These are phyloP conservation scores for Furculomyces boomerangus DNA, from an alignment of 371 early-diverging fungal genomes.

Conservation along the genomic window DNA sequence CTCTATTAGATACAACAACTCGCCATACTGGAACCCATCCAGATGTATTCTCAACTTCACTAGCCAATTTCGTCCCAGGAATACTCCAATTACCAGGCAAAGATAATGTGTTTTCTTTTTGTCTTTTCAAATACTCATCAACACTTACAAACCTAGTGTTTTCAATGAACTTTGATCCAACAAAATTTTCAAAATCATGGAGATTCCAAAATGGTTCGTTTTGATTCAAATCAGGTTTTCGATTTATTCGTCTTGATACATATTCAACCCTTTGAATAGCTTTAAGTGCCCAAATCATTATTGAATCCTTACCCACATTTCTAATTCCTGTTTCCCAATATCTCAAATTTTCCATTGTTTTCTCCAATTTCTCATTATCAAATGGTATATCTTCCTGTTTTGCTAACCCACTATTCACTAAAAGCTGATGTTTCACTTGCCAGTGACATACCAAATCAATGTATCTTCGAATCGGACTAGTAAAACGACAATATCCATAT, in stretches of 20 bases:
- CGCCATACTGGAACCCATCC: slow-evolving; percentile 8
- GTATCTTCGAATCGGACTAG: slow-evolving; percentile 78
- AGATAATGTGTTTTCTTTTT: neutral
- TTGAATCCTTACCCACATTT: slow-evolving; percentile 5
- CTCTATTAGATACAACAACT: slow-evolving; percentile 16
- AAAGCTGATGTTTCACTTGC: slow-evolving; percentile 58
- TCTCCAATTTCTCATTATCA: neutral
- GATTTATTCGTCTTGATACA: slow-evolving; percentile 9
- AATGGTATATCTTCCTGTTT: neutral
- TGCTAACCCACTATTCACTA: slow-evolving; percentile 1
- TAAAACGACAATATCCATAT: slow-evolving; percentile 64
- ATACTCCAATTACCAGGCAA: too few relatives aligned
- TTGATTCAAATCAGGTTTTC: too few relatives aligned
- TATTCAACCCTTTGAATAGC: slow-evolving; percentile 15
- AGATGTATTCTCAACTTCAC: neutral
- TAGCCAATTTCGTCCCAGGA: too few relatives aligned
- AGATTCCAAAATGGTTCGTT: too few relatives aligned
- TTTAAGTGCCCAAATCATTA: slow-evolving; percentile 6
- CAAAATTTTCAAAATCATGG: neutral
- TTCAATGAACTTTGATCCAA: neutral
- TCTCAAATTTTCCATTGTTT: neutral
- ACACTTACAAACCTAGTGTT: neutral
- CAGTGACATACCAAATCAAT: slow-evolving; percentile 72
- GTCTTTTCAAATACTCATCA: neutral
- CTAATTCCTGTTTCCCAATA: neutral